Conservation (phyloP, 805 yeast species). For the Lachancea sp. region DNA sequence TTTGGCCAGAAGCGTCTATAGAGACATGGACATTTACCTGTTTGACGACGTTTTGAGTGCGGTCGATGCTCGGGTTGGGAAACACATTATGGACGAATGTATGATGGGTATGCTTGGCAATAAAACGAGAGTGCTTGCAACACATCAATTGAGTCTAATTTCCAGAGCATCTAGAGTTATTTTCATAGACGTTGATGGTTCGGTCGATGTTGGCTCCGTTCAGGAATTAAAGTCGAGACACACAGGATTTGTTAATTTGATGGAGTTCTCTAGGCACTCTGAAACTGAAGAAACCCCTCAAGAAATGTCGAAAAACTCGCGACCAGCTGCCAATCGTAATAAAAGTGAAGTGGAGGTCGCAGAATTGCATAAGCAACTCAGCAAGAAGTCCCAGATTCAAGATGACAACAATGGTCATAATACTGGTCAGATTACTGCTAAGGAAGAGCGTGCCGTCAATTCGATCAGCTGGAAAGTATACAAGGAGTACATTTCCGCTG, state of each 20-base stretch:
- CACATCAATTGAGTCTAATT: constrained; percentile 66
- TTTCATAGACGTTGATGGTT: constrained; percentile 56
- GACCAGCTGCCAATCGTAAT: background rate
- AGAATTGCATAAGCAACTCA: constrained; percentile 16
- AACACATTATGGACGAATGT: constrained; percentile 57
- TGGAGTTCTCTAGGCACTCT: constrained; percentile 39
- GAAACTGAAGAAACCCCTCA: constrained; percentile 8
- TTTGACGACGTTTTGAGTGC: constrained; percentile 70
- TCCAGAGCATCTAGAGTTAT: constrained; percentile 56
- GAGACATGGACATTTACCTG: constrained; percentile 50
- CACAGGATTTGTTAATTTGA: constrained; percentile 43
- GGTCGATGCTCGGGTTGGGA: constrained; percentile 71
- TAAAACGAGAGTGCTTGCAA: constrained; percentile 62
- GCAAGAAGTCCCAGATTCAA: constrained; percentile 14
- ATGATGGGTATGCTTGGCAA: constrained; percentile 43
- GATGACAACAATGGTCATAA: constrained; percentile 10
- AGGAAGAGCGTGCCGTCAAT: constrained; percentile 56
- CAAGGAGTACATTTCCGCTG: constrained; percentile 43
- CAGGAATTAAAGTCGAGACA: constrained; percentile 45
- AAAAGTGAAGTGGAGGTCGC: constrained; percentile 12
- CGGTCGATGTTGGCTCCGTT: constrained; percentile 56
- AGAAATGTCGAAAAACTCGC: constrained; percentile 9
- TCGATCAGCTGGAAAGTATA: constrained; percentile 46
- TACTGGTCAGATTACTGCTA: constrained; percentile 37
- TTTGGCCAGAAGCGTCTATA: constrained; percentile 64